Evolutionary conservation across 352 stramenopile species (phyloP).

Genomic region (Pythium aquatile): DNA sequence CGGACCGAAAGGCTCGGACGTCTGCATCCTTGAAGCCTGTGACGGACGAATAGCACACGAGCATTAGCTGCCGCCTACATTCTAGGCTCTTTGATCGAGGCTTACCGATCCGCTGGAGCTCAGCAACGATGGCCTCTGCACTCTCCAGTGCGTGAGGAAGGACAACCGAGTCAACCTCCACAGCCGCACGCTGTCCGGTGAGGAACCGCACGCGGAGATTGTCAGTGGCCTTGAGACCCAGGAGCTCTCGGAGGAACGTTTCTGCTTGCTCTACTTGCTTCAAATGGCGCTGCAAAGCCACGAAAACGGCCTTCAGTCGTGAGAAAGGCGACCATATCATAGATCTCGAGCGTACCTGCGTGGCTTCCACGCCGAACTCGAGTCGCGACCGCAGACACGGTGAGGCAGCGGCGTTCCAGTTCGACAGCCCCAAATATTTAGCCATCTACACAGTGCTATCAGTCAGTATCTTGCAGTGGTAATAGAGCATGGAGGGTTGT

Average conservation of each 20-base stretch:
- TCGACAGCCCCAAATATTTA: conserved; percentile 91
- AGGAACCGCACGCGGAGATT: conserved; percentile 83
- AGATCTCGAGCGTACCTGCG: conserved; percentile 38
- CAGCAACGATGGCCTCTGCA: neutral
- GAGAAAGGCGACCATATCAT: conserved; percentile 3
- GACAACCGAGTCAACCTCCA: conserved; percentile 32
- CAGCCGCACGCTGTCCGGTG: conserved; percentile 59
- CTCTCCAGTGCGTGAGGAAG: conserved; percentile 4
- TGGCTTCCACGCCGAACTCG: conserved; percentile 93
- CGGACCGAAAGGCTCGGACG: conserved; percentile 53
- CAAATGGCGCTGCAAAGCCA: conserved; percentile 53
- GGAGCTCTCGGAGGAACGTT: conserved; percentile 49
- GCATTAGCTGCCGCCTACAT: neutral
- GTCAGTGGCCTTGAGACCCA: conserved; percentile 41
- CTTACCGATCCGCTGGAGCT: conserved; percentile 18
- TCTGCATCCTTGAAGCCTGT: conserved; percentile 55
- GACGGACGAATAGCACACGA: neutral
- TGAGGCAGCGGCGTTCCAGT: conserved; percentile 95
- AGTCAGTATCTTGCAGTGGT: neutral
- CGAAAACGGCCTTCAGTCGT: neutral
- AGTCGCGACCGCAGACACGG: conserved; percentile 95
- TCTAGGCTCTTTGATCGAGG: neutral
- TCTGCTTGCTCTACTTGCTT: conserved; percentile 69
- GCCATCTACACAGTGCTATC: conserved; percentile 42
- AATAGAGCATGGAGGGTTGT: neutral